These are phyloP conservation scores for Bremia lactucae DNA, from an alignment of 352 stramenopile species.

Conservation along the genomic window DNA sequence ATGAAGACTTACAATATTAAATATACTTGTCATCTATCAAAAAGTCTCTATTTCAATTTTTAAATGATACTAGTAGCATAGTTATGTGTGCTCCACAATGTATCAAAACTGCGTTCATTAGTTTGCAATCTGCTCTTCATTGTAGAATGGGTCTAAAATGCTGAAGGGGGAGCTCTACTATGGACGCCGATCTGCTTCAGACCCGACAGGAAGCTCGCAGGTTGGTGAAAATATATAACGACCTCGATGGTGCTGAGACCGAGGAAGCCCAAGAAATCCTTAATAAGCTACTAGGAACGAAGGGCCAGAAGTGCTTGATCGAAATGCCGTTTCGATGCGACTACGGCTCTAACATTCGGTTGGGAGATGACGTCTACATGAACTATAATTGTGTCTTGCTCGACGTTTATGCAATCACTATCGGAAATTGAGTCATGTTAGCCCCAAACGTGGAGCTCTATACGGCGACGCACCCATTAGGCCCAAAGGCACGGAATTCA, in stretches of 20 bases:
- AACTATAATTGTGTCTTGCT: conserved; percentile 86
- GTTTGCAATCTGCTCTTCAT: too few relatives aligned
- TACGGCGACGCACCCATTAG: conserved; percentile 68
- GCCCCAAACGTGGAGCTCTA: conserved; percentile 71
- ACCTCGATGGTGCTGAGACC: conserved; percentile 16
- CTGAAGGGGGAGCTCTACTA: conserved; percentile 47
- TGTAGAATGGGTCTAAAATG: too few relatives aligned
- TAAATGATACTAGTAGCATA: too few relatives aligned
- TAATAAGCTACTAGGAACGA: conserved; percentile 30
- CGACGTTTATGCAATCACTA: conserved; percentile 66
- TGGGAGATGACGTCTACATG: conserved; percentile 74
- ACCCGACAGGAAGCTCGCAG: conserved; percentile 26
- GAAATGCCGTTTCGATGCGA: conserved; percentile 83
- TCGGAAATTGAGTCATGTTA: conserved; percentile 66
- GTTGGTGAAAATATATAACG: conserved; percentile 37
- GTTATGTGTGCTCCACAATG: too few relatives aligned
- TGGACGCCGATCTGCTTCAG: conserved; percentile 26
- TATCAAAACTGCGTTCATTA: too few relatives aligned
- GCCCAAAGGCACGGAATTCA: conserved; percentile 26
- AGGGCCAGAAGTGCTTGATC: conserved; percentile 37
- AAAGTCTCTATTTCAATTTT: too few relatives aligned
- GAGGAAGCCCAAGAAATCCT: conserved; percentile 19
- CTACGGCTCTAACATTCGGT: conserved; percentile 78
- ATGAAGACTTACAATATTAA: too few relatives aligned
- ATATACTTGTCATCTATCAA: too few relatives aligned